These are phyloP conservation scores for Populus tomentosa DNA, from an alignment of 441 rosid genomes.

Conservation along the genomic window DNA sequence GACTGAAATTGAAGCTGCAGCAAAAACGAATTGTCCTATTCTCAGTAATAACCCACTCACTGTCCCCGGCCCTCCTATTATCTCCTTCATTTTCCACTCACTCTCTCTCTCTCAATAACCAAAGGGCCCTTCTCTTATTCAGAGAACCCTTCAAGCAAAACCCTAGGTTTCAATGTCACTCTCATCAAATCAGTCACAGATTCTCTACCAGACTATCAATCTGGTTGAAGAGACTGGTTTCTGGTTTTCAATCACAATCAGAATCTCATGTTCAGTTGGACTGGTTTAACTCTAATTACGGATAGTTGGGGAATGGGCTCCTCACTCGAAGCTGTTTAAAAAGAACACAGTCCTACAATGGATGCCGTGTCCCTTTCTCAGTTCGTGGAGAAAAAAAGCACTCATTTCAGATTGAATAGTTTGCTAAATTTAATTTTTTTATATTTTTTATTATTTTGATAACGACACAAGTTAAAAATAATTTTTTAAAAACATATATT, in stretches of 20 bases:
- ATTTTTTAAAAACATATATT: no score
- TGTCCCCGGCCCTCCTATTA: conserved; percentile 84
- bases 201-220: not conserved
- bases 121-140: conserved; percentile 5
- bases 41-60: conserved; percentile 64
- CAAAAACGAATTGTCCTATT: conserved; percentile 68
- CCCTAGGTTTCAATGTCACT: conserved; percentile 29
- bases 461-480: no score
- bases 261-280: not conserved
- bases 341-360: not conserved
- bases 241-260: not conserved
- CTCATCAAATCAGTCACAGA: not conserved
- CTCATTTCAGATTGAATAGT: no score
- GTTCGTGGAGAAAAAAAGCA: not conserved
- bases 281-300: not conserved
- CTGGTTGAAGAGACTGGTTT: not conserved
- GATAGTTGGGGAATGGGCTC: not conserved
- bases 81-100: conserved; percentile 55
- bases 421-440: no score
- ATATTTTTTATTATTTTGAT: no score
- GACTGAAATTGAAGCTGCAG: conserved; percentile 69
- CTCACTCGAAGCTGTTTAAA: not conserved
- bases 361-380: not conserved
- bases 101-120: not conserved
- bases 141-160: conserved; percentile 17